Percentiles rank a stretch among this genome's conserved stretches.
These are phyloP conservation scores for Candida nitratophila DNA, from an alignment of 805 yeast species.

Conservation along the genomic window DNA sequence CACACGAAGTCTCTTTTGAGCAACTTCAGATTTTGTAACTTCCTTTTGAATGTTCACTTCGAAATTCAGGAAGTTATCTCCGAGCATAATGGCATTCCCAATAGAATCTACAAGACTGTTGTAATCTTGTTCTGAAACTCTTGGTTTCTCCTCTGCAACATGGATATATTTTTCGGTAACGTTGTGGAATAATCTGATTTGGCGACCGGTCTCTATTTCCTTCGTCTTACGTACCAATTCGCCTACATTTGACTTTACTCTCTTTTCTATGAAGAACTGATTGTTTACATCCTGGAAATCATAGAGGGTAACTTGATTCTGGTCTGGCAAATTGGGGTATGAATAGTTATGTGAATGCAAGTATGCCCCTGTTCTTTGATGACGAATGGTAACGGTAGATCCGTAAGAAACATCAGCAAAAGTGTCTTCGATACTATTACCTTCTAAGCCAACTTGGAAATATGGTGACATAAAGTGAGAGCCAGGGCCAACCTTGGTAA, in stretches of 20 bases:
- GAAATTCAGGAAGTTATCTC: conserved; percentile 68
- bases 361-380: conserved; percentile 66
- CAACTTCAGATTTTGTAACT: conserved; percentile 25
- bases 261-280: conserved; percentile 63
- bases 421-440: conserved; percentile 28
- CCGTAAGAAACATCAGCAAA: conserved; percentile 73
- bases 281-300: conserved; percentile 56
- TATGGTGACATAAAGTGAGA: conserved; percentile 57
- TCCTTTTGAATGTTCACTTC: conserved; percentile 44
- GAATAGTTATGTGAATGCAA: conserved; percentile 67
- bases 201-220: conserved; percentile 39
- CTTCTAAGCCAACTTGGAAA: conserved; percentile 54
- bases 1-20: conserved; percentile 38
- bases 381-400: conserved; percentile 65
- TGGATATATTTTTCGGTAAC: conserved; percentile 61
- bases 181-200: conserved; percentile 64
- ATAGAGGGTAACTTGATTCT: conserved; percentile 66
- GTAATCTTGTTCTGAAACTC: conserved; percentile 86
- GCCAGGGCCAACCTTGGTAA: conserved; percentile 49
- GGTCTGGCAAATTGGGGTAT: conserved; percentile 59
- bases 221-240: conserved; percentile 29
- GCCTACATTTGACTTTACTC: conserved; percentile 29
- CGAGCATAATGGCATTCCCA: conserved; percentile 55
- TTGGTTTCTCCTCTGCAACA: conserved; percentile 71
- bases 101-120: conserved; percentile 59